These are phyloP conservation scores for Solanum tarapatanum DNA, from an alignment of 257 asterid genomes.

Conservation along the genomic window DNA sequence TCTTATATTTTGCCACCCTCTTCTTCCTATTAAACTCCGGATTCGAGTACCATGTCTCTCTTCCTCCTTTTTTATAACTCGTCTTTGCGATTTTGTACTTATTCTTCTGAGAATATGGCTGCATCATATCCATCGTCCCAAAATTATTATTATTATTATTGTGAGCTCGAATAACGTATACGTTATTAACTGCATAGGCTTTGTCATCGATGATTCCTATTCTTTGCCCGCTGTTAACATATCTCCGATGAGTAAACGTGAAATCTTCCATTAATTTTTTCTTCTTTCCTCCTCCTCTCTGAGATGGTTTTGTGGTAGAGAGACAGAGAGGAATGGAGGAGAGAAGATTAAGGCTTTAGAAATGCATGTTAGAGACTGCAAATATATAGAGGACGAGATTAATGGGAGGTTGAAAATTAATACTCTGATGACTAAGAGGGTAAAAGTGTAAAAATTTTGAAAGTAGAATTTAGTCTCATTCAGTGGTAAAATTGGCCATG, in stretches of 20 bases:
- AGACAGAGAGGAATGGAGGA: background rate
- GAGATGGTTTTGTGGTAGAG: background rate
- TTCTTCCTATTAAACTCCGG: slow-evolving; percentile 48
- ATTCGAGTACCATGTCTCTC: slow-evolving; percentile 21
- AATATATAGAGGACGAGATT: background rate
- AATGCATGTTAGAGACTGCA: background rate
- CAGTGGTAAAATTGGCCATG: background rate
- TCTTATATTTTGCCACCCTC: slow-evolving; percentile 50
- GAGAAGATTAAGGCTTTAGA: background rate
- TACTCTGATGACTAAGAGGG: background rate
- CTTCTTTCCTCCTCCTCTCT: background rate
- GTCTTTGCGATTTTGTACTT: background rate
- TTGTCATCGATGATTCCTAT: slow-evolving; percentile 4
- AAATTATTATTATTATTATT: background rate
- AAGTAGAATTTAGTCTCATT: background rate
- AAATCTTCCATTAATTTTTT: slow-evolving; percentile 4
- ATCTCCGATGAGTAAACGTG: background rate
- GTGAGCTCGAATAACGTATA: slow-evolving; percentile 3
- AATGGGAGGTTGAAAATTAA: background rate
- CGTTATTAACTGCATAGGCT: slow-evolving; percentile 1
- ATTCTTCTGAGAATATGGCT: background rate
- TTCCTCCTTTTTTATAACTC: background rate
- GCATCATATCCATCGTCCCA: background rate
- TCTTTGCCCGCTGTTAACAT: background rate
- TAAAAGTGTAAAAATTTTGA: background rate